A percentile compares a stretch with the other conserved stretches of the same genome.
These are phyloP conservation scores for Yamadazyma dendronema DNA, from an alignment of 1,139 yeast genomes.

Conservation along the genomic window DNA sequence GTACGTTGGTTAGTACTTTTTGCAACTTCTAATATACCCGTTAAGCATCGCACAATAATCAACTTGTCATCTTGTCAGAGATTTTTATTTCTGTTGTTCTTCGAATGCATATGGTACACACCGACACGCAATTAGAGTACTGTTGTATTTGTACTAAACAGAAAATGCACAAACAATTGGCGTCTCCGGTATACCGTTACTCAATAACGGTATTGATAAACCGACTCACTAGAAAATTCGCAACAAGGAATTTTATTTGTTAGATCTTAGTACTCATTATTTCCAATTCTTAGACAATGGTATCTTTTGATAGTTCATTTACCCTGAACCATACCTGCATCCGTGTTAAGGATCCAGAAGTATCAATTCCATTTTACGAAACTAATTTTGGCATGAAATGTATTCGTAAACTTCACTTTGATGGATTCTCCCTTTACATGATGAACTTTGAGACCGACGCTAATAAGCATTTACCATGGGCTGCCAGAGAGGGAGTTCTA, in stretches of 20 bases:
- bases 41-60: too few species aligned
- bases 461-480: slow-evolving; percentile 44
- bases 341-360: slow-evolving; percentile 79
- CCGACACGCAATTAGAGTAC: too few species aligned
- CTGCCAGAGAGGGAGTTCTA: slow-evolving; percentile 71
- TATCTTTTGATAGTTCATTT: slow-evolving; percentile 35
- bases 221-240: neutral
- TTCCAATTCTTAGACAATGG: slow-evolving; percentile 20
- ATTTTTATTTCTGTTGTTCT: too few species aligned
- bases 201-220: too few species aligned
- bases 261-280: too few species aligned
- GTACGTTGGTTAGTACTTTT: too few species aligned
- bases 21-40: too few species aligned
- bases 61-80: too few species aligned
- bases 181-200: too few species aligned
- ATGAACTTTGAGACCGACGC: slow-evolving; percentile 56
- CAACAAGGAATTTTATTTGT: neutral
- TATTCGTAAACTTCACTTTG: slow-evolving; percentile 51
- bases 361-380: slow-evolving; percentile 69
- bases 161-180: too few species aligned
- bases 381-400: slow-evolving; percentile 74
- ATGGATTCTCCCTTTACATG: slow-evolving; percentile 67
- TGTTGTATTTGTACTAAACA: too few species aligned
- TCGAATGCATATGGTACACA: too few species aligned
- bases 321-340: slow-evolving; percentile 71